Conservation (phyloP, 352 stramenopile genomes). For the Phytophthora idaei region DNA sequence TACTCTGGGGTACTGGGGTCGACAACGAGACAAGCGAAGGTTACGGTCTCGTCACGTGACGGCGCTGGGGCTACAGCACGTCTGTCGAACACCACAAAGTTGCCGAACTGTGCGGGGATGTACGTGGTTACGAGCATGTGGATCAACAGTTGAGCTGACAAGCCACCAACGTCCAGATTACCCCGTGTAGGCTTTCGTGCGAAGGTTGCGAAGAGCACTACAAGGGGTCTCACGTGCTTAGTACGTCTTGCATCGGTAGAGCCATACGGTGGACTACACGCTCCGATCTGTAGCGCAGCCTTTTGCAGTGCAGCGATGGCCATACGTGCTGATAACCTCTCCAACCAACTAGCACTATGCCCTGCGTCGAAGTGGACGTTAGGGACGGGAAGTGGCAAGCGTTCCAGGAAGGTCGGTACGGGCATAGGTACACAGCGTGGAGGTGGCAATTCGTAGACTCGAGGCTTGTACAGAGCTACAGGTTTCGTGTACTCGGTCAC, state of each 20-base stretch:
- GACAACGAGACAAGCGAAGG: constrained; percentile 59
- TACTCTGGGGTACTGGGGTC: constrained; percentile 49
- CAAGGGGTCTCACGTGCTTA: constrained; percentile 80
- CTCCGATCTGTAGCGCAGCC: constrained; percentile 63
- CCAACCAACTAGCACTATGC: constrained; percentile 71
- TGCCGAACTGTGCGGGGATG: constrained; percentile 92
- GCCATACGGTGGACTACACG: constrained; percentile 65
- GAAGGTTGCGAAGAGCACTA: constrained; percentile 93
- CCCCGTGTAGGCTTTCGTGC: constrained; percentile 75
- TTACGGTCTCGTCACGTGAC: constrained; percentile 51
- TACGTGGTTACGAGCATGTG: constrained; percentile 93
- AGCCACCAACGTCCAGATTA: constrained; percentile 85
- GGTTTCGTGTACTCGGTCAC: constrained; percentile 72
- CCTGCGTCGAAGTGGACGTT: constrained; percentile 74
- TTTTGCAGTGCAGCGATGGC: constrained; percentile 58
- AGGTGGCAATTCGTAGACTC: constrained; percentile 82
- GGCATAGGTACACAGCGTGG: constrained; percentile 89
- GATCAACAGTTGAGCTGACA: constrained; percentile 87
- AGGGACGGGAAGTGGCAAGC: constrained; percentile 67
- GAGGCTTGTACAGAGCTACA: constrained; percentile 77
- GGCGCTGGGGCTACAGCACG: constrained; percentile 55
- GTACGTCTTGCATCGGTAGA: constrained; percentile 68
- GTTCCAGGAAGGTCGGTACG: constrained; percentile 71
- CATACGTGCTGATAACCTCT: constrained; percentile 62
- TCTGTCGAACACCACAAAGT: constrained; percentile 89